A percentile compares a stretch with the other conserved stretches of the same genome.
phyloP scores from a whole-genome alignment of 768 basidiomycete species.

The Kwoniella europaea region DNA sequence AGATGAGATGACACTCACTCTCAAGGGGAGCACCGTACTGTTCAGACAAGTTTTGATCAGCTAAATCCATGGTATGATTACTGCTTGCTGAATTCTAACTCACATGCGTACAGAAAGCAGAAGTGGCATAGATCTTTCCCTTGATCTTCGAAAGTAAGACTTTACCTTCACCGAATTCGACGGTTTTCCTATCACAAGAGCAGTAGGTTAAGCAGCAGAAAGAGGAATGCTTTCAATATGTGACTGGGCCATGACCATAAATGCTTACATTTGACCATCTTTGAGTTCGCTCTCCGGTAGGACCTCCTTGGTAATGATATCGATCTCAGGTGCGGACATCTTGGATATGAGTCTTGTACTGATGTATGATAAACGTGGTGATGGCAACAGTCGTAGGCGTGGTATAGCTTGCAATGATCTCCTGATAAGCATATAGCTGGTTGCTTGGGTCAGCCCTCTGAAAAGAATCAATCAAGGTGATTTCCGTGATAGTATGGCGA shows the following conservation, averaged over 20 bases:
- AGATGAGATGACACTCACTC: constrained; percentile 59
- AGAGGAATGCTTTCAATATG: too few species aligned
- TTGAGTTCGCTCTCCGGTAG: constrained; percentile 66
- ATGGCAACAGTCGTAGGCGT: not conserved
- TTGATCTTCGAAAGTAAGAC: constrained; percentile 77
- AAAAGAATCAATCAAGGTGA: too few species aligned
- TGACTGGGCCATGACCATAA: not conserved
- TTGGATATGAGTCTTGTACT: constrained; percentile 12
- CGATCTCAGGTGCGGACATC: constrained; percentile 25
- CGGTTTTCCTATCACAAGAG: constrained; percentile 70
- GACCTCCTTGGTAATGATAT: constrained; percentile 60
- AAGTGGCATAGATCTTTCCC: constrained; percentile 66
- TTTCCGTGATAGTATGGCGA: not conserved
- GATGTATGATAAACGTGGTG: not conserved
- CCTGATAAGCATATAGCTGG: constrained; percentile 10
- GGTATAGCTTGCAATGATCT: constrained; percentile 5
- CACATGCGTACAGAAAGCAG: constrained; percentile 80
- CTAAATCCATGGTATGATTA: too few species aligned
- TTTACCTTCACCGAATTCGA: constrained; percentile 74
- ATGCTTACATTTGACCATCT: constrained; percentile 70
- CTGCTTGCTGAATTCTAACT: constrained; percentile 16
- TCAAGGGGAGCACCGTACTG: constrained; percentile 81
- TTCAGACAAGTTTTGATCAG: not conserved
- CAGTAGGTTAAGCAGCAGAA: too few species aligned
- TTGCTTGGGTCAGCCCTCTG: not conserved